Base-by-base conservation (phyloP, 2,329 filamentous ascomycete species). In the Ceratocystis ficicola region DNA sequence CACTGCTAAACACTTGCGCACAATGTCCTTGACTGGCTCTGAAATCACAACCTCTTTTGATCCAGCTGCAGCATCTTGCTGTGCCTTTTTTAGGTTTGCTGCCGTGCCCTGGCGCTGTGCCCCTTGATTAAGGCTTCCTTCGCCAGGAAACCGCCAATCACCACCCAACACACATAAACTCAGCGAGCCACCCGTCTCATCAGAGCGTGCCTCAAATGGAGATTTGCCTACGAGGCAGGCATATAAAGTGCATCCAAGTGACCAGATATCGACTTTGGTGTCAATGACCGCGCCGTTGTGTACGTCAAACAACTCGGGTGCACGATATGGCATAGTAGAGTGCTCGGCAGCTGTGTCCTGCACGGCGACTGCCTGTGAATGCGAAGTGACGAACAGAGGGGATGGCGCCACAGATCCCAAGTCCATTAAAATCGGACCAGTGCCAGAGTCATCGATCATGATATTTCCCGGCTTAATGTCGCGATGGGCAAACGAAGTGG, bases 401-500 rank as follows among this genome's bases (percentile, higher is more conserved):
- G 90, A 91, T 20, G 88, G 88, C 50, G 90, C 88, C 66, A 99
- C 81, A 66, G 91, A 96, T 69, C 94, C 94, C 28, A 99, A 85
- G 74, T 99, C 94, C 94, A 99, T 99, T 44, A 99, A 83, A 71
- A 99, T 94, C 2, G 94, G 93, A 36, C 86, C 86, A 68, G 86
- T 83, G 70, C 94, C 94, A 71, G 90, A 86, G 74, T 97, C 93
- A 70, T 89, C 88, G 70, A 99, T 96, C 94, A 99, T 99, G 73
- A 99, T 95, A 77, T 99, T 99, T 67, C 90, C 93, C 71, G 94
- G 94, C 76, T 99, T 99, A 75, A 99, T 96, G 76, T 99, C 94
- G 70, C 94, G 82, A 76, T 99, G 94, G 69, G 94, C 89, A 75
- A 96, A 99, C 22, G 91, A 89, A 70, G 89, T 82, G 68, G 84